A percentile compares a stretch with the other conserved stretches of the same genome.
These are phyloP conservation scores for Hansenula lynferdii DNA, from an alignment of 1,139 yeast species.

Conservation along the genomic window DNA sequence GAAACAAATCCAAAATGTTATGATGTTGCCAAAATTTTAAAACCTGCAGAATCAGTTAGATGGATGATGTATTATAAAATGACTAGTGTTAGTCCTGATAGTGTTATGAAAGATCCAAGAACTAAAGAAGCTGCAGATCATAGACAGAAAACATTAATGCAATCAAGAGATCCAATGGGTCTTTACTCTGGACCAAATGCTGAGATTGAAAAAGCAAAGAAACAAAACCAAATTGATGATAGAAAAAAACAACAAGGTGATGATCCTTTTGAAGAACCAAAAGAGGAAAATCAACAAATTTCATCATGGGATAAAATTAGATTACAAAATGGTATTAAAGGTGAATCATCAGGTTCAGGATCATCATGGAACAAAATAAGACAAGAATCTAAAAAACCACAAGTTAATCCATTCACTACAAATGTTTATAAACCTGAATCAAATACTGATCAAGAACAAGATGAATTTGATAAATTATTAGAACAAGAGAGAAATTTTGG, in stretches of 20 bases:
- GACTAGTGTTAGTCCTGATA: conserved; percentile 31
- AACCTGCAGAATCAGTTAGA: conserved; percentile 27
- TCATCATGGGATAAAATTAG: conserved; percentile 24
- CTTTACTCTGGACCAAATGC: conserved; percentile 27
- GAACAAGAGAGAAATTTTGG: conserved; percentile 17
- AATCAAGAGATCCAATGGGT: conserved; percentile 29
- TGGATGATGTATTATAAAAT: conserved; percentile 33
- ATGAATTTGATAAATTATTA: conserved; percentile 19
- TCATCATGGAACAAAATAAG: conserved; percentile 16
- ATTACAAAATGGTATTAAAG: conserved; percentile 9
- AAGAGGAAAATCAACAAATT: conserved; percentile 8
- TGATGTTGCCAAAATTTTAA: conserved; percentile 29
- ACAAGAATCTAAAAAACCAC: conserved; percentile 4
- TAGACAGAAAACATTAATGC: conserved; percentile 8
- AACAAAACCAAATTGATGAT: too few species aligned
- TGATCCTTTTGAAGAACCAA: conserved; percentile 21
- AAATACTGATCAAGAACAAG: conserved; percentile 4
- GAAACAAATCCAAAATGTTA: conserved; percentile 24
- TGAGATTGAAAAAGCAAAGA: conserved; percentile 13
- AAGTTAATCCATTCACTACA: conserved; percentile 12
- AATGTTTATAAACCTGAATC: conserved; percentile 8
- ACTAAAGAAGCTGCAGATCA: conserved; percentile 23
- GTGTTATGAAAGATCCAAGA: conserved; percentile 32
- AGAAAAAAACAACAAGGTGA: neutral
- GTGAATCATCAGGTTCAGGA: neutral